These are phyloP conservation scores for Pseudogymnoascus sp. DNA, from an alignment of 2,329 filamentous ascomycete species.

Conservation along the genomic window DNA sequence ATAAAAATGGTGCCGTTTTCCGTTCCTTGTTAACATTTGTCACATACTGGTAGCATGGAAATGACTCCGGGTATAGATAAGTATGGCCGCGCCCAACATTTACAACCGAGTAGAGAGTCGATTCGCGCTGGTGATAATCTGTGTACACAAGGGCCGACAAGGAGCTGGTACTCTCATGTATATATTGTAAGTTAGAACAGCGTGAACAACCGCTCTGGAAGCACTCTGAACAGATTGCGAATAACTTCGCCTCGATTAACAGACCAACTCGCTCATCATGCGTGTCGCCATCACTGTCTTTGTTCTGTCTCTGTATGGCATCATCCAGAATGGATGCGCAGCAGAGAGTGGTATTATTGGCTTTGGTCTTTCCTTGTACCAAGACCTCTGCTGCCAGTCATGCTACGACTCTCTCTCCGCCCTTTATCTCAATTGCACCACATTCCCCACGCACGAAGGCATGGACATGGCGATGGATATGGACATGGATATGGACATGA, in stretches of 20 bases:
- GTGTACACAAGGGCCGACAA: not conserved
- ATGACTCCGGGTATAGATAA: not conserved
- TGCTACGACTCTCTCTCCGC: constrained; percentile 24
- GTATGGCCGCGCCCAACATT: not conserved
- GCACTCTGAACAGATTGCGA: not conserved
- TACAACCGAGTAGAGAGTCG: not conserved
- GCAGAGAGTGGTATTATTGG: constrained; percentile 23
- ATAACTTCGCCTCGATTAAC: not conserved
- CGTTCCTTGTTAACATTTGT: not conserved
- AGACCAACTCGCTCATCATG: not conserved
- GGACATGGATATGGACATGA: constrained; percentile 17
- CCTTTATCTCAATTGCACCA: constrained; percentile 24
- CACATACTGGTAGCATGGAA: not conserved
- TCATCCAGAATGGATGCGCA: constrained; percentile 4
- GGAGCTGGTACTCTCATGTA: not conserved
- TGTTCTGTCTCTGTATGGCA: not conserved
- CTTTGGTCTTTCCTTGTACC: constrained; percentile 24
- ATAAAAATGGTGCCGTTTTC: not conserved
- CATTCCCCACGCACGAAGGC: constrained; percentile 13
- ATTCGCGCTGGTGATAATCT: not conserved
- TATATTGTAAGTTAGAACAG: not conserved
- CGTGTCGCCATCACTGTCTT: not conserved
- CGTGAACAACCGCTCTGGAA: not conserved
- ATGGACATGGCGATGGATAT: constrained; percentile 19
- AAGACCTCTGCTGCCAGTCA: constrained; percentile 22